A percentile compares a stretch with the other conserved stretches of the same genome.
Conservation (phyloP, 192 early-diverging fungal genomes). For the Umbelopsis ramanniana region DNA sequence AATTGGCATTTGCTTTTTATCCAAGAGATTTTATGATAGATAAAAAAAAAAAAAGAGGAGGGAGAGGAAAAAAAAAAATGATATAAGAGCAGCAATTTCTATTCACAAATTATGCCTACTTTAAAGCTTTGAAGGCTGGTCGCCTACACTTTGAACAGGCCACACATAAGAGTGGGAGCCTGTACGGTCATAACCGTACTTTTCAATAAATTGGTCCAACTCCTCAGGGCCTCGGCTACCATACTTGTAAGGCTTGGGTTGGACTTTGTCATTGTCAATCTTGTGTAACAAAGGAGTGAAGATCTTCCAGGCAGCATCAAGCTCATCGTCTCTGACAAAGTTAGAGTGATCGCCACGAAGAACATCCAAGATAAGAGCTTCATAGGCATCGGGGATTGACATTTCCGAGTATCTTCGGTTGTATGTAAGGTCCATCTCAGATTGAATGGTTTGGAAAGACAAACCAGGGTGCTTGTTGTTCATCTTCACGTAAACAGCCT, state of each 20-base stretch:
- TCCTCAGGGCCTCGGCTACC: conserved; percentile 84
- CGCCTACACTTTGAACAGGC: conserved; percentile 42
- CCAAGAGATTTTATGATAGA: neutral
- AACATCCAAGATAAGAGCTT: conserved; percentile 90
- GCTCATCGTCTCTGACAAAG: conserved; percentile 91
- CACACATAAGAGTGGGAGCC: conserved; percentile 48
- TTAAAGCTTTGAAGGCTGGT: conserved; percentile 18
- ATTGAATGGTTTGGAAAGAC: conserved; percentile 81
- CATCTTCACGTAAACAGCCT: conserved; percentile 96
- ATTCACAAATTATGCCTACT: neutral
- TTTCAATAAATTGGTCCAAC: conserved; percentile 73
- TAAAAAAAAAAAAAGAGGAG: neutral
- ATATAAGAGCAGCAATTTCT: conserved; percentile 7
- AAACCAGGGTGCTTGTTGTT: conserved; percentile 95
- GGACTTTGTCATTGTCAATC: conserved; percentile 66
- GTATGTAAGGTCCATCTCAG: conserved; percentile 97
- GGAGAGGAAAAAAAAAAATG: neutral
- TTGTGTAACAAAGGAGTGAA: conserved; percentile 94
- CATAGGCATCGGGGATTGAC: conserved; percentile 97
- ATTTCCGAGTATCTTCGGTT: conserved; percentile 83
- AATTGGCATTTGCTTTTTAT: neutral
- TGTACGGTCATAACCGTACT: conserved; percentile 55
- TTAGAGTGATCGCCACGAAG: conserved; percentile 93
- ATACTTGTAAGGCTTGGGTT: conserved; percentile 76
- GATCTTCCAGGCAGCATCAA: conserved; percentile 97